A percentile compares a stretch with the other conserved stretches of the same genome.
These are phyloP conservation scores for Neurospora pannonica DNA, from an alignment of 495 filamentous ascomycete species.

Conservation along the genomic window DNA sequence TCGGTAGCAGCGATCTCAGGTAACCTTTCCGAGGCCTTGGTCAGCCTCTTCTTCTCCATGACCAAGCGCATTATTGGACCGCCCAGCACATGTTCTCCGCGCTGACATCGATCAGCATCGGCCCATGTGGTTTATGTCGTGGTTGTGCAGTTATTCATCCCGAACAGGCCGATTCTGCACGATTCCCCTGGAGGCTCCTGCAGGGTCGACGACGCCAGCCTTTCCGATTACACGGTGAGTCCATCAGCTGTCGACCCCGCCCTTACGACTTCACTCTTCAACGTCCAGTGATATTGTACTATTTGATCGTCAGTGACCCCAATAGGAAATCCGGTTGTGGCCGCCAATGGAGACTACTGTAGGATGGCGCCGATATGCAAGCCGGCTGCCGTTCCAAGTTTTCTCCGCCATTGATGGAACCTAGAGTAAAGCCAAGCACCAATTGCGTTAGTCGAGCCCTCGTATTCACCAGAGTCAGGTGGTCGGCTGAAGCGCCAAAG, in stretches of 20 bases:
- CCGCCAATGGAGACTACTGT: not conserved
- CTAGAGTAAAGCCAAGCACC: not conserved
- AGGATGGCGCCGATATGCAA: not conserved
- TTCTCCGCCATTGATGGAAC: not conserved
- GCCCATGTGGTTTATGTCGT: not conserved
- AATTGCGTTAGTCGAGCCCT: not conserved
- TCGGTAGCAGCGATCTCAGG: not conserved
- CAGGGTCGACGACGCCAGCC: not conserved
- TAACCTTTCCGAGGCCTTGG: not conserved
- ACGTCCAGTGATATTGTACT: not conserved
- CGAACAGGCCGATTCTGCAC: not conserved
- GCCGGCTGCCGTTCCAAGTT: not conserved
- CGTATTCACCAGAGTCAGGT: conserved; percentile 1
- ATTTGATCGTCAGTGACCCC: not conserved
- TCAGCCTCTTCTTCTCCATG: not conserved
- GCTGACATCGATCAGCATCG: not conserved
- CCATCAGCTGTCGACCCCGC: not conserved
- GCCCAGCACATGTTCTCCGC: not conserved
- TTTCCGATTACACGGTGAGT: not conserved
- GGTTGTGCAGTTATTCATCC: not conserved
- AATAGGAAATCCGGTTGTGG: not conserved
- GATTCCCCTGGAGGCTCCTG: not conserved
- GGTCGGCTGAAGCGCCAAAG: not conserved
- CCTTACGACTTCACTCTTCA: not conserved
- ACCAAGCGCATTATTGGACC: not conserved